Evolutionary conservation across 345 rosid genomes (phyloP).

Genomic region (Euphorbia lathyris): DNA sequence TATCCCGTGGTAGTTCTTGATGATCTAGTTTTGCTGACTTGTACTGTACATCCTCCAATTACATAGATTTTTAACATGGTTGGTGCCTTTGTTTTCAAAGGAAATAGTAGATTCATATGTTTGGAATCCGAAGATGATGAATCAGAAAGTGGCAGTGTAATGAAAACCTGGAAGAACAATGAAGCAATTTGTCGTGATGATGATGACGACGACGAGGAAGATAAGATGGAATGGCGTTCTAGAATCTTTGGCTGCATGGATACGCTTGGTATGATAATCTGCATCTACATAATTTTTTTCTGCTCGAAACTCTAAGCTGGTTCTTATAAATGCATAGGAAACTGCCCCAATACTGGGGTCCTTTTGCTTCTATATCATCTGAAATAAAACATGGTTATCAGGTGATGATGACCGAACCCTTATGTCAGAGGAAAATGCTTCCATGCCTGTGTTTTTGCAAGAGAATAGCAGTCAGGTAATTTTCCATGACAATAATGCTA

Average conservation of each 20-base stretch:
- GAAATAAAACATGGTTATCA: conserved; percentile 29
- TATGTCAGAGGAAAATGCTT: conserved; percentile 30
- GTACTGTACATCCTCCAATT: too few species aligned
- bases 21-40: too few species aligned
- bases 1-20: too few species aligned
- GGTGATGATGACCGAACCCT: conserved; percentile 31
- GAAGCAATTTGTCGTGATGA: conserved; percentile 24
- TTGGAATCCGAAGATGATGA: conserved; percentile 65
- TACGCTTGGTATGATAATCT: conserved; percentile 29
- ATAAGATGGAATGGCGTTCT: conserved; percentile 27
- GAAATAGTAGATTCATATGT: conserved; percentile 44
- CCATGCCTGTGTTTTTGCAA: conserved; percentile 16
- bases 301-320: background rate
- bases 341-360: background rate
- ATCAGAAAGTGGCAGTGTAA: conserved; percentile 31
- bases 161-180: conserved; percentile 32
- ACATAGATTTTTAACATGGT: background rate
- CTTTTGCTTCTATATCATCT: conserved; percentile 14
- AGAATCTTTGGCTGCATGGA: conserved; percentile 19
- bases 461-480: conserved; percentile 39
- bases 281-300: background rate
- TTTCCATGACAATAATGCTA: conserved; percentile 12
- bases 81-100: conserved; percentile 23
- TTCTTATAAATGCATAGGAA: conserved; percentile 6
- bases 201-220: too few species aligned